These are phyloP conservation scores for Fusarium sp. DNA, from an alignment of 2,329 filamentous ascomycete genomes.

Conservation along the genomic window DNA sequence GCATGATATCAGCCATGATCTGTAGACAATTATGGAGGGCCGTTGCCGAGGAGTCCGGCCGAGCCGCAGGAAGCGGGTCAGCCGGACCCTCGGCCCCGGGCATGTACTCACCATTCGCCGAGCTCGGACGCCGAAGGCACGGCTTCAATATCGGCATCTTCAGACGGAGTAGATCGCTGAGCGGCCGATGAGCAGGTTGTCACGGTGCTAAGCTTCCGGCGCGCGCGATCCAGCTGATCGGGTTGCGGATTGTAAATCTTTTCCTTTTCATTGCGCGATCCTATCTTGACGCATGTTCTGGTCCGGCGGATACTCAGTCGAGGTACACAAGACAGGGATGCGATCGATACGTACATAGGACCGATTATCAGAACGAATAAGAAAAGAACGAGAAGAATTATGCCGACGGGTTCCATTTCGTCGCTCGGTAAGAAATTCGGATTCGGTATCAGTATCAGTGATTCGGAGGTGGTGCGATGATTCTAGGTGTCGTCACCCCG, in stretches of 20 bases:
- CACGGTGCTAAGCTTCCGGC: conserved; percentile 46
- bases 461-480: conserved; percentile 5
- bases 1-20: conserved; percentile 4
- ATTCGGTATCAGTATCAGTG: background rate
- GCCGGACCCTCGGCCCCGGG: background rate
- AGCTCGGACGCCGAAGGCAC: conserved; percentile 29
- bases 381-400: conserved; percentile 40
- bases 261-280: conserved; percentile 17
- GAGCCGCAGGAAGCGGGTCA: conserved; percentile 17
- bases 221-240: conserved; percentile 39
- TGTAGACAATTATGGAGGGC: background rate
- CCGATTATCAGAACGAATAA: conserved; percentile 37
- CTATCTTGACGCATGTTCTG: conserved; percentile 35
- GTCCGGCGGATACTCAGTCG: conserved; percentile 6
- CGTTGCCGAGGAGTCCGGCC: conserved; percentile 7
- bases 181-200: conserved; percentile 39
- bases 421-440: background rate
- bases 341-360: conserved; percentile 30
- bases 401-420: conserved; percentile 42
- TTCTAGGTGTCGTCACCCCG: conserved; percentile 4
- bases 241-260: conserved; percentile 37
- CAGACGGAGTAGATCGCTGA: conserved; percentile 18
- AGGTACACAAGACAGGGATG: background rate
- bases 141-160: conserved; percentile 33
- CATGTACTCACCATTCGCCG: conserved; percentile 43